These are phyloP conservation scores for Coemansia sp. DNA, from an alignment of 192 early-diverging fungal genomes.

Conservation along the genomic window DNA sequence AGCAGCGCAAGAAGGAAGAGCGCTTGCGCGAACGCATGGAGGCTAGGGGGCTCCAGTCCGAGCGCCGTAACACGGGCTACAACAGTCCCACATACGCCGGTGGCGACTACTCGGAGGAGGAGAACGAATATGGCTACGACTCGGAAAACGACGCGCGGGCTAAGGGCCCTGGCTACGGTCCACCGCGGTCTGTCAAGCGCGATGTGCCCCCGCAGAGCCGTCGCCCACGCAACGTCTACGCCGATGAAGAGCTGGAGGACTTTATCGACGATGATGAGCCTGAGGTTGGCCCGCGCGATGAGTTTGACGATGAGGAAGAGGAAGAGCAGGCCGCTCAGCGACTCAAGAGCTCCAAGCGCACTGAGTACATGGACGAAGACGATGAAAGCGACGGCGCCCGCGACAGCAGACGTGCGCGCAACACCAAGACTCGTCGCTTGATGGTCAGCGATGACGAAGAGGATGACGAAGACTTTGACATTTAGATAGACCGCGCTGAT, in stretches of 20 bases:
- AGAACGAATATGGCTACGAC: constrained; percentile 14
- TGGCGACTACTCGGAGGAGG: constrained; percentile 38
- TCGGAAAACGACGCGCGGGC: constrained; percentile 4
- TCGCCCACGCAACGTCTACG: constrained; percentile 16
- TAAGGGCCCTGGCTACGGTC: constrained; percentile 1
- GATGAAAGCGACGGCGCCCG: constrained; percentile 8
- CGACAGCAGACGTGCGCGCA: constrained; percentile 8
- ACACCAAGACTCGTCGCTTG: constrained; percentile 36
- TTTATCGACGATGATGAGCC: constrained; percentile 53
- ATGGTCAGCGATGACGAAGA: constrained; percentile 37
- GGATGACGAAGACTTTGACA: constrained; percentile 19
- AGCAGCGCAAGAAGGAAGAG: constrained; percentile 43
- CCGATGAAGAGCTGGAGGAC: constrained; percentile 45
- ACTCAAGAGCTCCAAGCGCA: constrained; percentile 32
- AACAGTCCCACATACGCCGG: background rate
- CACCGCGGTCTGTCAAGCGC: constrained; percentile 12
- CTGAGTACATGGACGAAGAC: constrained; percentile 20
- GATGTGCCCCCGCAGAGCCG: background rate
- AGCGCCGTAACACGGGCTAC: constrained; percentile 11
- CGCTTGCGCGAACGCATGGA: constrained; percentile 38
- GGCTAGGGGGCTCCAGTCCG: constrained; percentile 21
- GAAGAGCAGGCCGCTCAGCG: constrained; percentile 33
- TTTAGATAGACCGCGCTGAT: background rate
- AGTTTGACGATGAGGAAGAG: constrained; percentile 50
- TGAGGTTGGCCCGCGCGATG: constrained; percentile 48